Evolutionary conservation across 2,329 filamentous ascomycete genomes (phyloP), one percentile per base, ranked within the genome.

Genomic region (Boeremia exigua): DNA sequence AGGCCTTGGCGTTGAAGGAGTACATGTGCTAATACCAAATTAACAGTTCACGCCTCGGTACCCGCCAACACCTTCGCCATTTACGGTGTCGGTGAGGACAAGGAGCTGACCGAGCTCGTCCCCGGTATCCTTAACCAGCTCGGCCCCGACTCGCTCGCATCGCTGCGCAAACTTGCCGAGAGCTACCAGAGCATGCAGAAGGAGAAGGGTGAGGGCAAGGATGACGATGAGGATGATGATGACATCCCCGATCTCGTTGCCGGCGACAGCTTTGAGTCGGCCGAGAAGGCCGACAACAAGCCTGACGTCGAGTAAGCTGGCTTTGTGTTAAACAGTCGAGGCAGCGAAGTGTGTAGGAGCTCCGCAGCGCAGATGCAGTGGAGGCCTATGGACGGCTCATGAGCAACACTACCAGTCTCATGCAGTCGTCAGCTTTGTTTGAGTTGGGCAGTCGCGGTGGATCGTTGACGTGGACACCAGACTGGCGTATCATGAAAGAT

Each of bases 161-260:
- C 92, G 63, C 91, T 99, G 75, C 91, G 95, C 80, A 98, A 98
- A 86, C 87, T 99, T 63, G 95, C 95, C 72, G 95, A 99, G 87
- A 96, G 90, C 86, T 99, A 99, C 87, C 95, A 99, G 88, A 95
- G 87, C 84, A 88, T 98, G 87, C 94, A 97, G 84, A 96, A 96
- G 89, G 89, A 88, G 76, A 90, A 91, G 79, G 91, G 84, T 57
- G 86, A 90, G 75, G 88, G 87, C 66, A 88, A 90, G 79, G 79
- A 80, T 54, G 82, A 83, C 52, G 79, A 80, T 49, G 82, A 83
- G 57, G 84, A 85, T 58, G 86, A 88, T 54, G 91, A 95, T 61
- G 95, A 98, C 79, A 99, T 99, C 78, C 95, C 95, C 71, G 93
- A 98, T 71, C 85, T 99, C 67, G 94, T 99, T 61, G 92, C 92